Evolutionary conservation across 2,329 filamentous ascomycete genomes (phyloP), one percentile per base, ranked within the genome.

Genomic region (Tricladium varicosporioides): DNA sequence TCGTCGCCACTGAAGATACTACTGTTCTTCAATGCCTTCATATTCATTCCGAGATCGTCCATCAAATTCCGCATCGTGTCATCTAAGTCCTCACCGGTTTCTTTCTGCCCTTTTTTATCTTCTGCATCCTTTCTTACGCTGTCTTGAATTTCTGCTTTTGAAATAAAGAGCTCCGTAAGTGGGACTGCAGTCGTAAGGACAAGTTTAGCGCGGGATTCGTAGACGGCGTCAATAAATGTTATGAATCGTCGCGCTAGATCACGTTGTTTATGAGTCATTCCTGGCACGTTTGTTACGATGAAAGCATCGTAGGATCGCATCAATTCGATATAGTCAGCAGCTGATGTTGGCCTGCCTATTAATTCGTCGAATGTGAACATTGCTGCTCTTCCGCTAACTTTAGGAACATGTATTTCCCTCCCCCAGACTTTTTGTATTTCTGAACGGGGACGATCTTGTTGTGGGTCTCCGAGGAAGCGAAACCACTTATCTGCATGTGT

Each of bases 181-280:
- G 93, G 91, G 49, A 92, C 90, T 43, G 87, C 91, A 2, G 90
- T 92, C 0, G 94, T 99, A 55, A 99, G 82, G 14, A 97, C 93
- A 7, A 99, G 82, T 75, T 97, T 97, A n/a, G 92, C 92, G 73
- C 93, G 83, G 27, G 81, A 80, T 73, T 99, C 94, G 70, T 99
- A 99, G 4, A 97, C 88, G 5, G 94, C 93, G 71, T 99, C 94
- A 63, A 99, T 91, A 66, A 99, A 97, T 0, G 93, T 99, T 71
- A 99, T 99, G 73, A 99, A 97, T 5, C 94, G 82, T 11, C 94
- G 80, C 0, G 94, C 94, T 42, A 96, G 80, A 74, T 99, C 94
- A 16, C 94, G 85, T 69, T 92, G 85, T 54, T 85, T 84, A 63
- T 91, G 83, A 43, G 88, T 94, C 94, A 99, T 97, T 5, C 88